phyloP scores from a whole-genome alignment of 2,329 filamentous ascomycete species.

The Claviceps sp. region DNA sequence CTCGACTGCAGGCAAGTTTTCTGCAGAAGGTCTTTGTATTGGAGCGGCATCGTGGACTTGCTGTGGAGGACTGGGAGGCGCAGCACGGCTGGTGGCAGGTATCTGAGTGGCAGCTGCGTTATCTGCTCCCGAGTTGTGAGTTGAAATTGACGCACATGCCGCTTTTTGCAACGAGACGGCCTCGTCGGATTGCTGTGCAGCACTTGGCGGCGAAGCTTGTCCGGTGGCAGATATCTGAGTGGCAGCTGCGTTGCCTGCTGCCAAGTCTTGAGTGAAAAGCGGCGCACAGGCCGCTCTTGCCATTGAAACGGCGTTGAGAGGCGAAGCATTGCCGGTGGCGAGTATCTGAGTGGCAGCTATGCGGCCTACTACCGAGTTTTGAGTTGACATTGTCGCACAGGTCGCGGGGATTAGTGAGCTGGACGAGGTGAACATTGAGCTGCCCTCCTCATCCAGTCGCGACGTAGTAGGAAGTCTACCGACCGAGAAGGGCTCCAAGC shows the following conservation, averaged over 20 bases:
- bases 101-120: background rate
- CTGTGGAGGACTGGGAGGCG: background rate
- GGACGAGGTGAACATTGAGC: slow-evolving; percentile 15
- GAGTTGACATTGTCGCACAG: slow-evolving; percentile 1
- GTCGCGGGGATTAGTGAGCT: slow-evolving; percentile 18
- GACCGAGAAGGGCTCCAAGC: background rate
- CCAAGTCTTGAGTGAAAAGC: background rate
- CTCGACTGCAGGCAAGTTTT: background rate
- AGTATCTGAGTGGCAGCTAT: background rate
- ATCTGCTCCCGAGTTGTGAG: background rate
- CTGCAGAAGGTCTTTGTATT: background rate
- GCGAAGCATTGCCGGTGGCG: background rate
- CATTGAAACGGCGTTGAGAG: background rate
- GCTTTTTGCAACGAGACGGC: background rate
- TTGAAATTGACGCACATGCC: slow-evolving; percentile 7
- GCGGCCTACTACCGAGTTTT: background rate
- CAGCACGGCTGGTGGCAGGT: background rate
- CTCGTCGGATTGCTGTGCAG: background rate
- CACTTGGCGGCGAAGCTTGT: background rate
- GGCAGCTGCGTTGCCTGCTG: background rate
- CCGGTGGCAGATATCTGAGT: background rate
- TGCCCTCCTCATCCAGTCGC: slow-evolving; percentile 8
- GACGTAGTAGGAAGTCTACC: slow-evolving; percentile 12
- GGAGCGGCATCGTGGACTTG: background rate
- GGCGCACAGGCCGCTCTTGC: slow-evolving; percentile 8